Evolutionary conservation across 768 basidiomycete genomes (phyloP), one percentile per base, ranked within the genome.

Genomic region (Russula earlei): DNA sequence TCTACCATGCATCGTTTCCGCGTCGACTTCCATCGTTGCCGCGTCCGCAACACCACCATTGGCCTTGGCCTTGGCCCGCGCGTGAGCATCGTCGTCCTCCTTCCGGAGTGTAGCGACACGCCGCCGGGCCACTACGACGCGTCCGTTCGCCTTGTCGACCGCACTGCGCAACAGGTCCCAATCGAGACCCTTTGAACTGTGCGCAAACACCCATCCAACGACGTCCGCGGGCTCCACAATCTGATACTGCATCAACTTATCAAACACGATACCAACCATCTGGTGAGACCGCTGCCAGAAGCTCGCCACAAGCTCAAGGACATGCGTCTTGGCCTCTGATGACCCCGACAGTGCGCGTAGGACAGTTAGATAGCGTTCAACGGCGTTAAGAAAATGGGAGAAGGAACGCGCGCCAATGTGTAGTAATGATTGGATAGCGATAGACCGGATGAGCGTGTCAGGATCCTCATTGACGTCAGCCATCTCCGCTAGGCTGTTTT

Each of bases 241-340:
- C 67, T 96, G 93, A 70, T 99, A 99, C 67, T 98, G 95, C 83
- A 98, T 88, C 52, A 98, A 74, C 72, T 99, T 99, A 75, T 98
- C 96, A 59, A 95, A 85, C 8, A 97, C 92, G 66, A 99, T 93
- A 15, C 78, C 77, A 45, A 93, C 75, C 83, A 93, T 91, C 64
- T 97, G 93, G 29, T 79, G 74, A 65, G 87, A 91, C 63, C 82
- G 70, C 60, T 77, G 77, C 94, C 94, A 99, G 72, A 94, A 98
- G 4, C 74, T 68, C 0, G 82, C 80, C 0, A 85, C 81, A 2
- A 84, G 79, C 14, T 75, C 75, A 14, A 97, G 77, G 58, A 97
- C 80, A 62, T 89, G 80, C 37, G 72, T 74, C 66, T 86, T 81
- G 59, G 84, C 80, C 63, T 85, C 80, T 40, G 71, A 62, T 62